Conservation (phyloP, 192 early-diverging fungal genomes). For the Backusella tarrabulga region DNA sequence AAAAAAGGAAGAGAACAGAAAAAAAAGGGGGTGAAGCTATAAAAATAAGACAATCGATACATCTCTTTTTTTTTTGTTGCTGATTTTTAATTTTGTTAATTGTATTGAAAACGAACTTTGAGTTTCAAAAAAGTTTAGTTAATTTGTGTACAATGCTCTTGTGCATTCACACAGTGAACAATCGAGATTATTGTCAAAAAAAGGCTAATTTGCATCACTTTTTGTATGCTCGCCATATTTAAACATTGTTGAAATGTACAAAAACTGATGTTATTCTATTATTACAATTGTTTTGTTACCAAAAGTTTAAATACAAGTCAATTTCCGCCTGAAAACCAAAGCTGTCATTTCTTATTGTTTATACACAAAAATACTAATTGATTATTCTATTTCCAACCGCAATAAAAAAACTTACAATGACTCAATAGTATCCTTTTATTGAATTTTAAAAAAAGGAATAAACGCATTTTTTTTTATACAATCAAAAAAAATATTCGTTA, state of each 20-base stretch:
- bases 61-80: neutral
- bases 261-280: neutral
- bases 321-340: too few relatives aligned
- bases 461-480: neutral
- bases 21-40: constrained; percentile 5
- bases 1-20: constrained; percentile 21
- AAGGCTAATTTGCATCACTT: neutral
- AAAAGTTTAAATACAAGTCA: neutral
- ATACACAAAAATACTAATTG: neutral
- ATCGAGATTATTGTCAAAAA: neutral
- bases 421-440: too few relatives aligned
- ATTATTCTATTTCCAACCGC: too few relatives aligned
- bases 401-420: too few relatives aligned
- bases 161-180: neutral
- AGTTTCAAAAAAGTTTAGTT: neutral
- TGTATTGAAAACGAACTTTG: neutral
- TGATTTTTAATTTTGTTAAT: neutral
- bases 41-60: neutral
- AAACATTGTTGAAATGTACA: neutral
- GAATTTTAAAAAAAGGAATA: too few relatives aligned
- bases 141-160: neutral
- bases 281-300: neutral
- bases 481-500: neutral
- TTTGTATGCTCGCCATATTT: neutral
- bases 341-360: neutral